Evolutionary conservation across 768 basidiomycete species (phyloP), one percentile per base, ranked within the genome.

Genomic region (Phylloporus sp.): DNA sequence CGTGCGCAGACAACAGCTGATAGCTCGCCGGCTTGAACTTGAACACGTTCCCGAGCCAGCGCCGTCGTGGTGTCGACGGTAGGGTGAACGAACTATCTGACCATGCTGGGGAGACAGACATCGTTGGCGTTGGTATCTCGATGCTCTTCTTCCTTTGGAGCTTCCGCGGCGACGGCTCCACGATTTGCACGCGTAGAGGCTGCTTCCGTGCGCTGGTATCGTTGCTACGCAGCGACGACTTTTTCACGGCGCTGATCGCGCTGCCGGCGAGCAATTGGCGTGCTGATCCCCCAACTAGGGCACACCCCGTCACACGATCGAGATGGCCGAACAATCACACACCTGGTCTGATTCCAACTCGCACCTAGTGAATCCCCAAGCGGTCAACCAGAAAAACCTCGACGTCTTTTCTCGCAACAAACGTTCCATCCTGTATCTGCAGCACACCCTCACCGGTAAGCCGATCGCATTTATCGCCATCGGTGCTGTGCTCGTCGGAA

Each of bases 41-140:
- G 77, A 97, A 94, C 33, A 96, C 77, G 57, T 83, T 87, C 35
- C 82, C 81, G 51, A 99, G 79, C 95, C 94, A 98, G 41, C 76
- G 79, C 51, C 80, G 79, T 67, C 68, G 67, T 45, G 72, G 71
- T 23, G 77, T 66, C 35, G 72, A 66, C 4, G 74, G 68, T n/a
- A 71, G 68, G 2, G 70, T 67, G 17, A 71, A 69, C 34, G 76
- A 69, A 6, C 71, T 69, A 31, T 75, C 75, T 10, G 77, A 78
- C 49, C 77, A 70, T 18, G 71, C 70, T 5, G 74, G 61, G 18
- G 71, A 75, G 17, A 61, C 56, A 17, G 52, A 37, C 40, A 38
- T 38, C 22, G 46, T 52, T 6, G 60, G 54, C 9, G 59, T 62
- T 5, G 47, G 38, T 15, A 44, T 24, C n/a, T 57, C 50, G 8